Percentiles rank a stretch among this genome's conserved stretches.
Evolutionary conservation across 495 filamentous ascomycete genomes (phyloP).

Genomic region (Delitschia confertaspora): DNA sequence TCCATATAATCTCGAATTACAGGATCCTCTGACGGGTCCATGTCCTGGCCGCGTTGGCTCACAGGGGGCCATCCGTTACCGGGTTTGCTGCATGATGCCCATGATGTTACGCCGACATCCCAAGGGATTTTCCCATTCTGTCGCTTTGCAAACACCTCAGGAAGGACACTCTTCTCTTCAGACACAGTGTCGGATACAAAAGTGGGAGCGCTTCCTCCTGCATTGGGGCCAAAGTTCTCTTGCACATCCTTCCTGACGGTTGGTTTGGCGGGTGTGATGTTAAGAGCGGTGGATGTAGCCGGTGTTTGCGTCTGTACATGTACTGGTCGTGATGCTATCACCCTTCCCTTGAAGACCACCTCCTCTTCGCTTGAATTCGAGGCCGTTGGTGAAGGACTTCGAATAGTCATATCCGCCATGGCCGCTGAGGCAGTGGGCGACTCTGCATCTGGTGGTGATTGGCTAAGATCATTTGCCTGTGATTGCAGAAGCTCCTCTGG

Average conservation of each 20-base stretch:
- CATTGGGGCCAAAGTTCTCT: neutral
- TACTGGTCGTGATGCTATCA: neutral
- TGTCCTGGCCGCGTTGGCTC: slow-evolving; percentile 8
- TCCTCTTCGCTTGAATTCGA: slow-evolving; percentile 56
- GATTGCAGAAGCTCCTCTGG: slow-evolving; percentile 3
- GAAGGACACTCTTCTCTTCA: slow-evolving; percentile 10
- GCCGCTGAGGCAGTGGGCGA: neutral
- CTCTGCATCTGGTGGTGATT: neutral
- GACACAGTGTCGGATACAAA: slow-evolving; percentile 2
- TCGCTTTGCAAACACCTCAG: slow-evolving; percentile 8
- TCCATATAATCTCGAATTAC: slow-evolving; percentile 63
- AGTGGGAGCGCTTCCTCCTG: neutral
- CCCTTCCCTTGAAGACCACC: slow-evolving; percentile 57
- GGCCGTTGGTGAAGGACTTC: slow-evolving; percentile 35
- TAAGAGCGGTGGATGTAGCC: no score
- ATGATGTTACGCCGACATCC: slow-evolving; percentile 8
- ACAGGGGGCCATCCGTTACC: slow-evolving; percentile 23
- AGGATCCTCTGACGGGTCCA: slow-evolving; percentile 34
- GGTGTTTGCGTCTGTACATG: neutral
- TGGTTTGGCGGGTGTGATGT: neutral
- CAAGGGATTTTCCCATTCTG: slow-evolving; percentile 13
- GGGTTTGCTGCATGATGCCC: slow-evolving; percentile 24
- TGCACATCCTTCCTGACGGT: neutral
- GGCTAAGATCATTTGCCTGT: neutral
- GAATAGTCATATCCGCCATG: slow-evolving; percentile 22